phyloP scores from a whole-genome alignment of 2,329 filamentous ascomycete species.

The Cadophora malorum region DNA sequence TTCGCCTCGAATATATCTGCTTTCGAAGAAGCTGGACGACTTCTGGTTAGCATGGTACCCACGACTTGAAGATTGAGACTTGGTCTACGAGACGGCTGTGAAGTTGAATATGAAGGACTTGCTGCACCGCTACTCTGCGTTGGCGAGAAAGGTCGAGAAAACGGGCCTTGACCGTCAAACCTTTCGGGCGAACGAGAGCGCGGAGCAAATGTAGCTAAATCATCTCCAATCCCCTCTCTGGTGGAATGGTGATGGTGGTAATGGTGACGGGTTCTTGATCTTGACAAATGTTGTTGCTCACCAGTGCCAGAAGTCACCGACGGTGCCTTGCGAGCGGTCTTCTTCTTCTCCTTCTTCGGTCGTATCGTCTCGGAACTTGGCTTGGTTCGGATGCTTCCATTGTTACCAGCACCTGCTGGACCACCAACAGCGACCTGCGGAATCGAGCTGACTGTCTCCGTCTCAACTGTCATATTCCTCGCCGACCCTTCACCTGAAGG shows the following conservation, averaged over 20 bases:
- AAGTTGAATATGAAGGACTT: slow-evolving; percentile 40
- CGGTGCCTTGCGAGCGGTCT: slow-evolving; percentile 75
- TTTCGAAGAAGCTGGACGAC: slow-evolving; percentile 79
- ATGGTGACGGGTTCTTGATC: slow-evolving; percentile 50
- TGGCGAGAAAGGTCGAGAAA: slow-evolving; percentile 27
- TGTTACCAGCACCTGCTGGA: slow-evolving; percentile 65
- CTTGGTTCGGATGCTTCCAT: slow-evolving; percentile 81
- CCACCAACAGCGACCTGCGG: slow-evolving; percentile 81
- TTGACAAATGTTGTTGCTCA: slow-evolving; percentile 56
- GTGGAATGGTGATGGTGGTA: slow-evolving; percentile 49
- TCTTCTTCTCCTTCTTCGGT: slow-evolving; percentile 92
- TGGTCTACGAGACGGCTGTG: slow-evolving; percentile 46
- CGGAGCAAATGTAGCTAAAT: slow-evolving; percentile 22
- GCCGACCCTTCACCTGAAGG: slow-evolving; percentile 72
- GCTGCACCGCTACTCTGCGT: slow-evolving; percentile 35
- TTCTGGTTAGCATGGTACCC: slow-evolving; percentile 54
- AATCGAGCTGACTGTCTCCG: slow-evolving; percentile 91
- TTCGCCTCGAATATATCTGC: slow-evolving; percentile 98
- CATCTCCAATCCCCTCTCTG: slow-evolving; percentile 39
- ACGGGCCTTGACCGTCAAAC: slow-evolving; percentile 41
- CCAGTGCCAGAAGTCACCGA: slow-evolving; percentile 74
- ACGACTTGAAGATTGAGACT: slow-evolving; percentile 49
- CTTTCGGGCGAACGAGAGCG: slow-evolving; percentile 30
- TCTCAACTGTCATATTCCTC: slow-evolving; percentile 96
- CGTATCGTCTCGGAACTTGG: slow-evolving; percentile 95